These are phyloP conservation scores for Coemansia sp. DNA, from an alignment of 192 early-diverging fungal genomes.

Conservation along the genomic window DNA sequence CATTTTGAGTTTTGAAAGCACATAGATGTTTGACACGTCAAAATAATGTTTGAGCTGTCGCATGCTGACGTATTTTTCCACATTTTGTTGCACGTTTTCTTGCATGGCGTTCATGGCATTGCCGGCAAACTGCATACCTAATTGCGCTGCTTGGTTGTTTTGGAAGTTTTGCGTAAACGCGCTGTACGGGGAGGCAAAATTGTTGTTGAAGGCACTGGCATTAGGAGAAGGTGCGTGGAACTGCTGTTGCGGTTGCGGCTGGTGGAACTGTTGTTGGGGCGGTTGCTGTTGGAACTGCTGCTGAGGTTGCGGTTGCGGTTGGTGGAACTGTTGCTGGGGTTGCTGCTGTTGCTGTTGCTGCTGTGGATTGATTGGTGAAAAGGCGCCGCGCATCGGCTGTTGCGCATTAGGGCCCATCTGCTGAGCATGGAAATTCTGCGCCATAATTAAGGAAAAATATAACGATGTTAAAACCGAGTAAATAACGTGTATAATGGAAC, in stretches of 20 bases:
- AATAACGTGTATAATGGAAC: background rate
- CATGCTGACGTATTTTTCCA: slow-evolving; percentile 82
- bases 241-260: slow-evolving; percentile 15
- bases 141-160: slow-evolving; percentile 75
- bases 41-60: slow-evolving; percentile 90
- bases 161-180: slow-evolving; percentile 37
- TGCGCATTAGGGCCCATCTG: slow-evolving; percentile 42
- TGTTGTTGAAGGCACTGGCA: background rate
- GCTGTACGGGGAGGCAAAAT: slow-evolving; percentile 27
- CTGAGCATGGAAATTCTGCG: slow-evolving; percentile 26
- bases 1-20: slow-evolving; percentile 81
- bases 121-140: slow-evolving; percentile 94
- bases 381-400: slow-evolving; percentile 49
- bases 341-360: slow-evolving; percentile 35
- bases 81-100: slow-evolving; percentile 87
- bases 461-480: background rate
- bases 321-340: slow-evolving; percentile 10
- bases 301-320: slow-evolving; percentile 11
- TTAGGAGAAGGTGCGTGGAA: background rate
- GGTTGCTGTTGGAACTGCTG: slow-evolving; percentile 17
- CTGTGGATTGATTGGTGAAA: slow-evolving; percentile 45
- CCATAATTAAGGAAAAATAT: slow-evolving; percentile 15
- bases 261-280: slow-evolving; percentile 5
- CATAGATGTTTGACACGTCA: slow-evolving; percentile 93
- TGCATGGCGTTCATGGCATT: slow-evolving; percentile 79